phyloP scores from a whole-genome alignment of 1,284 basidiomycete genomes.

The Termitomyces sp. region DNA sequence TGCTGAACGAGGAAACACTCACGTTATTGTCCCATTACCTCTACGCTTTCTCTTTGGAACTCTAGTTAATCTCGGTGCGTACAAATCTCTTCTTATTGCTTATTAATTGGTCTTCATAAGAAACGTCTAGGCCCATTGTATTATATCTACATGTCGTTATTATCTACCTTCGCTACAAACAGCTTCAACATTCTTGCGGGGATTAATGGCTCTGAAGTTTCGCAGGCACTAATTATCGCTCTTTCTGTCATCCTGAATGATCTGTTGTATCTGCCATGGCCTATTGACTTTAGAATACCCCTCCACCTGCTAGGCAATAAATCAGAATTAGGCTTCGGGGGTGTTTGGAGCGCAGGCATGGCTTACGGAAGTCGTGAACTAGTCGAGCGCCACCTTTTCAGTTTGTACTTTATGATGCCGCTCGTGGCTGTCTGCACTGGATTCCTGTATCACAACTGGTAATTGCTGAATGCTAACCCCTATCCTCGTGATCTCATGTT shows the following conservation, averaged over 20 bases:
- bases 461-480: conserved; percentile 23
- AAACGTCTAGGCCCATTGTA: conserved; percentile 75
- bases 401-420: conserved; percentile 94
- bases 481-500: not conserved
- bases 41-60: conserved; percentile 67
- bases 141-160: conserved; percentile 93
- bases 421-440: conserved; percentile 87
- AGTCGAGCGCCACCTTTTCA: conserved; percentile 90
- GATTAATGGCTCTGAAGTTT: conserved; percentile 94
- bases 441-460: conserved; percentile 95
- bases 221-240: conserved; percentile 91
- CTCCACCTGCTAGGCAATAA: conserved; percentile 63
- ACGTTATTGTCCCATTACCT: conserved; percentile 90
- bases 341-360: conserved; percentile 79
- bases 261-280: conserved; percentile 85
- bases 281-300: conserved; percentile 64
- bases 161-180: conserved; percentile 97
- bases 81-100: not conserved
- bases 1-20: conserved; percentile 88
- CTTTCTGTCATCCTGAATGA: conserved; percentile 90
- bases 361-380: conserved; percentile 82
- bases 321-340: conserved; percentile 64
- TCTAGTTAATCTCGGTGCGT: conserved; percentile 83
- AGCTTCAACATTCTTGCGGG: conserved; percentile 99
- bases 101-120: conserved; percentile 1